These are phyloP conservation scores for Nepenthes gracilis DNA, from an alignment of 148 eudicot genomes.

Conservation along the genomic window DNA sequence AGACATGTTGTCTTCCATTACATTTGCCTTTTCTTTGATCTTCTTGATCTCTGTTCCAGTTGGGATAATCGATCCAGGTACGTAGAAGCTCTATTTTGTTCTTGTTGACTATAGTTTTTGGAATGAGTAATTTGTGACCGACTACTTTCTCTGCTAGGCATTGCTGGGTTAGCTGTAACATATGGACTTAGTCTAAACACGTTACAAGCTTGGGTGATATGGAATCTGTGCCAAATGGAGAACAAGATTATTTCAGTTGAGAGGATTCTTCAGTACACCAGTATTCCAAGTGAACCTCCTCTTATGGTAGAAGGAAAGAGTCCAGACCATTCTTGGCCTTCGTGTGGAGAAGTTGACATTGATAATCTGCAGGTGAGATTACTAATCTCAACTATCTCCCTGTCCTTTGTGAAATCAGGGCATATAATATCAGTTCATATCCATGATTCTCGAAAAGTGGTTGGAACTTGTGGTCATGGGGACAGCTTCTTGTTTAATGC, in stretches of 20 bases:
- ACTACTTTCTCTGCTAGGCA: slow-evolving; percentile 16
- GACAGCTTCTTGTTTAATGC: too few relatives aligned
- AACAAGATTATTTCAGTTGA: slow-evolving; percentile 57
- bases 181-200: slow-evolving; percentile 45
- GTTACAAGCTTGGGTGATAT: slow-evolving; percentile 28
- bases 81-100: not conserved
- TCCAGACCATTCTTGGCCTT: slow-evolving; percentile 39
- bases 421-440: not conserved
- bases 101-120: not conserved
- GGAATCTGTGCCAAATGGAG: slow-evolving; percentile 36
- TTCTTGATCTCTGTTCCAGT: slow-evolving; percentile 39
- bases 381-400: not conserved
- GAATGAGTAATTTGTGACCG: not conserved
- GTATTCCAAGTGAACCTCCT: slow-evolving; percentile 45
- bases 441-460: not conserved
- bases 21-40: slow-evolving; percentile 38
- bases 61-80: slow-evolving; percentile 41
- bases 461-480: too few relatives aligned
- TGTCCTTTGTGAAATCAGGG: not conserved
- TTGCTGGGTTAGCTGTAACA: slow-evolving; percentile 55
- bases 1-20: slow-evolving; percentile 37
- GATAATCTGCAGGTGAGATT: slow-evolving; percentile 30
- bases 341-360: slow-evolving; percentile 35
- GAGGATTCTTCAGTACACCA: slow-evolving; percentile 47
- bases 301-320: slow-evolving; percentile 35